Conservation (phyloP, 305 asterid species). For the Solanum hybrid region DNA sequence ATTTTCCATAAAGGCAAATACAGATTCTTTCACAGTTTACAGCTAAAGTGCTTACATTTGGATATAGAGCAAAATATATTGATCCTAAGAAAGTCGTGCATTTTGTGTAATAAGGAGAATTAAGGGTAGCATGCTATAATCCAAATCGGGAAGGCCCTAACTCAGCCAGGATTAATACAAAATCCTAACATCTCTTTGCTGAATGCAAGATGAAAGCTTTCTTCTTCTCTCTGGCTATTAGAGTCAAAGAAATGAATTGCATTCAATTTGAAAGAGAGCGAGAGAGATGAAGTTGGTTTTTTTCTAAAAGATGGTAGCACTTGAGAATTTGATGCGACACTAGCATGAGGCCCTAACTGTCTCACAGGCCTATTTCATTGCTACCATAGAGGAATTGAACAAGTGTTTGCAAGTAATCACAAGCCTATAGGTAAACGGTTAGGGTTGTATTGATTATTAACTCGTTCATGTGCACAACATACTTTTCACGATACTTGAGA, state of each 20-base stretch:
- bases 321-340: neutral
- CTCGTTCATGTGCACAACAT: neutral
- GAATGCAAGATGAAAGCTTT: neutral
- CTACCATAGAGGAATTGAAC: neutral
- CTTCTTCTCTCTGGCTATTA: neutral
- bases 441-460: neutral
- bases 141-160: neutral
- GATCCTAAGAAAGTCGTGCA: neutral
- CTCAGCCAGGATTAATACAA: neutral
- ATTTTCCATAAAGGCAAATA: neutral
- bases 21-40: neutral
- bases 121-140: neutral
- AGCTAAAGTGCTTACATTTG: neutral
- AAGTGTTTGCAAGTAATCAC: neutral
- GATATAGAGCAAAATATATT: neutral
- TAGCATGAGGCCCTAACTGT: neutral
- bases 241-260: neutral
- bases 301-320: neutral
- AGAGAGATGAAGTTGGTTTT: neutral
- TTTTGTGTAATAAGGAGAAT: too few relatives aligned
- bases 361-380: neutral
- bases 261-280: neutral
- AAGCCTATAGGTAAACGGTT: neutral
- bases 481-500: neutral
- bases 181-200: too few relatives aligned